Evolutionary conservation across 2,329 filamentous ascomycete species (phyloP).

Genomic region (Exutisphaerella laricina): DNA sequence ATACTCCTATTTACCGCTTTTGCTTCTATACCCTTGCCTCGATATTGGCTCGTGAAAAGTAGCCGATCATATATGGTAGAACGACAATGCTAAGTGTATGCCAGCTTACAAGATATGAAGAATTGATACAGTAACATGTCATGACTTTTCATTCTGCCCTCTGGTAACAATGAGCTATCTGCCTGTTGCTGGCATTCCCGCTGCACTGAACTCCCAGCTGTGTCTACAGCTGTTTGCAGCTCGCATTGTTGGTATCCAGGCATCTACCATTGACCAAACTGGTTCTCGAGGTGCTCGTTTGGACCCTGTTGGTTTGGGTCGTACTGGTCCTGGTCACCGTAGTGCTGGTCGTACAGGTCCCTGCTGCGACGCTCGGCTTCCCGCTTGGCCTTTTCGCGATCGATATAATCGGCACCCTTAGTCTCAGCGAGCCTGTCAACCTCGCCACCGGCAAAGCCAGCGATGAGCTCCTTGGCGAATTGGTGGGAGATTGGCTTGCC

Average conservation of each 20-base stretch:
- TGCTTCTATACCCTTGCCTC: too few species aligned
- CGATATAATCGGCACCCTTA: constrained; percentile 47
- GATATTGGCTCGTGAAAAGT: too few species aligned
- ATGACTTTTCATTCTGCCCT: not conserved
- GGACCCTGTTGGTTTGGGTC: constrained; percentile 40
- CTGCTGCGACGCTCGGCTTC: constrained; percentile 41
- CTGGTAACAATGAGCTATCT: not conserved
- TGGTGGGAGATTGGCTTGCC: constrained; percentile 65
- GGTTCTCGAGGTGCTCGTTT: constrained; percentile 30
- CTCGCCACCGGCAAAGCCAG: constrained; percentile 66
- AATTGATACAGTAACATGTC: not conserved
- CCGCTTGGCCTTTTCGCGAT: constrained; percentile 45
- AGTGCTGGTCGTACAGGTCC: constrained; percentile 47
- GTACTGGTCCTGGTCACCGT: constrained; percentile 43
- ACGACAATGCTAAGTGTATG: not conserved
- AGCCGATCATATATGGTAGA: not conserved
- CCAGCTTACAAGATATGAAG: not conserved
- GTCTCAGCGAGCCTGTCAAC: constrained; percentile 66
- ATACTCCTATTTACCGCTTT: not conserved
- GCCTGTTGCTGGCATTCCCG: not conserved
- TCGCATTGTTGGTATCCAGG: not conserved
- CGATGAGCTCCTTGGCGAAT: constrained; percentile 73
- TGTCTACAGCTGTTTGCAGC: not conserved
- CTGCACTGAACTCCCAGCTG: not conserved
- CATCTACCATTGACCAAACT: constrained; percentile 22